phyloP scores from a whole-genome alignment of 768 basidiomycete species.

The Botryobasidium botryosum region DNA sequence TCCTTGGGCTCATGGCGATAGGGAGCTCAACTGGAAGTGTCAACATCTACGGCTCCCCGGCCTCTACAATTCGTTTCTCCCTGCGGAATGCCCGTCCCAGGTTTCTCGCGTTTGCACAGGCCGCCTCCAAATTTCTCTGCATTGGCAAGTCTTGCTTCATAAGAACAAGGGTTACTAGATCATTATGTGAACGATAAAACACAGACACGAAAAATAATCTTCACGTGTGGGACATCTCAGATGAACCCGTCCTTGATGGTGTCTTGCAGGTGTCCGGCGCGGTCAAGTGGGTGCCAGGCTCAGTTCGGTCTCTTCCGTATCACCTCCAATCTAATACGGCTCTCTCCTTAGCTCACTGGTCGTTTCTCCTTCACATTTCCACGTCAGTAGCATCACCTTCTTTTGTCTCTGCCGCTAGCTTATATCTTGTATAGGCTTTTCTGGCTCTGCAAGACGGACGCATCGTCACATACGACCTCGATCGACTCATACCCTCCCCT shows the following conservation, averaged over 20 bases:
- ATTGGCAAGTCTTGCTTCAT: constrained; percentile 32
- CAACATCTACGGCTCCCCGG: constrained; percentile 48
- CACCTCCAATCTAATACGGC: neutral
- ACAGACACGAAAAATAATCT: constrained; percentile 38
- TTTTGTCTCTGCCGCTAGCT: constrained; percentile 4
- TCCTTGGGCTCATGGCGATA: constrained; percentile 54
- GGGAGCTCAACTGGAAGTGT: constrained; percentile 50
- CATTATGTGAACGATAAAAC: neutral
- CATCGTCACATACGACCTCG: constrained; percentile 60
- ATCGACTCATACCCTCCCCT: constrained; percentile 44
- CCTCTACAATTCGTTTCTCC: constrained; percentile 36
- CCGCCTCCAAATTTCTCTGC: constrained; percentile 37
- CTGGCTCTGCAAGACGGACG: constrained; percentile 37
- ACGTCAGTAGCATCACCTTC: constrained; percentile 29
- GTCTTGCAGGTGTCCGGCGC: constrained; percentile 32
- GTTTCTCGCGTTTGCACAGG: constrained; percentile 43
- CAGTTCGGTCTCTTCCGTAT: neutral
- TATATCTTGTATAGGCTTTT: constrained; percentile 25
- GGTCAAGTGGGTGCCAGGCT: constrained; percentile 21
- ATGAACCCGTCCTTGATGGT: constrained; percentile 33
- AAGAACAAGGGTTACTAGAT: neutral
- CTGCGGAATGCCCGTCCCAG: constrained; percentile 32
- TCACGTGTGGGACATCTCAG: constrained; percentile 42
- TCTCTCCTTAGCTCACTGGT: constrained; percentile 33
- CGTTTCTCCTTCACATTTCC: constrained; percentile 51